Evolutionary conservation across 495 filamentous ascomycete species (phyloP), one percentile per base, ranked within the genome.

Genomic region (Symbiotaphrina buchneri): DNA sequence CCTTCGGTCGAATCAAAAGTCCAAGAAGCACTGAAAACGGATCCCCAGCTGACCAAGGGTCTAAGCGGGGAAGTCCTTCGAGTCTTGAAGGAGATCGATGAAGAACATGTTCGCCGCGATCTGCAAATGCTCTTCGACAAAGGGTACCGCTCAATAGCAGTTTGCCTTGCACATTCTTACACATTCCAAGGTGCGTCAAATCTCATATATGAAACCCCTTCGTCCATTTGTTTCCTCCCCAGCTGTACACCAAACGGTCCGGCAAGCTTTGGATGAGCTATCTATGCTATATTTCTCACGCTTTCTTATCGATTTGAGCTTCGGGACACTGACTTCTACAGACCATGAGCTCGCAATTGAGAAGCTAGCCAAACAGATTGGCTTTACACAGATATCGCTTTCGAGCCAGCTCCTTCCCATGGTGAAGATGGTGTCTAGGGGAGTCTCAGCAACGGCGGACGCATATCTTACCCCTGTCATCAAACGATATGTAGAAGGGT

Each of bases 391-490:
- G 44, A 65, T 95, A 49, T 63, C 68, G 30, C 54, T 80, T 21
- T 74, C 67, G 29, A 65, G 73, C 38, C 64, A 80, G 47, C 57
- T 81, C 18, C 90, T 92, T 69, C 87, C 87, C 18, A 97, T 94
- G 84, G 94, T 82, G 43, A 85, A 83, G 47, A 52, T 83, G 5
- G 74, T 83, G 0, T 75, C 85, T 18, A 58, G 87, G 33, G 85
- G 80, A 10, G 94, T 84, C 6, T 91, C 80, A 10, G 79, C 87
- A 7, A 87, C 81, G 17, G 87, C 85, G 5, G 87, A 97, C 54
- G 87, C 87, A 3, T 97, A 97, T 46, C 63, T 97, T 4, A 95
- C 87, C 2, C 87, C 87, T 0, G 78, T 83, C 7, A 95, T 97
- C 43, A 83, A 83, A 47, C 82, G 83, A 47, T 97, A 97, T 47